Base-by-base conservation (phyloP, 257 asterid genomes). In the Plantago major region DNA sequence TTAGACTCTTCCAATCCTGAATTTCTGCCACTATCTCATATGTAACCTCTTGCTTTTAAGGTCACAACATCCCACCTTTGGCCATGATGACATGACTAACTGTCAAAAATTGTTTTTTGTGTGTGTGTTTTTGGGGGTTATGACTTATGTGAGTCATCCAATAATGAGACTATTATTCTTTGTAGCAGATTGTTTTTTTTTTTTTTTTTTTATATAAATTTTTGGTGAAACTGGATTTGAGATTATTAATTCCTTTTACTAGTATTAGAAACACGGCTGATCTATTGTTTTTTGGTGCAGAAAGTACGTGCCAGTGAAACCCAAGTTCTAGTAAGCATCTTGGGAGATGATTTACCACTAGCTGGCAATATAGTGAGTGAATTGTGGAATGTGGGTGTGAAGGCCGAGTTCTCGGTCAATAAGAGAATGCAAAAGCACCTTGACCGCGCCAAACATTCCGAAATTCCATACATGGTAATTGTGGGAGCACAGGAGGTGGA, bases 271-370 rank as follows among this genome's bases (percentile, higher is more conserved):
- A 26, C 33, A 30, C 19, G 51, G 12, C 33, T 55, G 42, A 65
- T 58, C 22, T 42, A 42, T 44, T 46, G 26, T 63, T 52, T 18
- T 9, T 30, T 22, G 8, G 75, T 26, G 58, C 78, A 85, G 97
- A 81, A 79, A 55, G 78, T 81, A 43, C 83, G 97, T 49, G 84
- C 89, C 11, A 83, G 82, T 43, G 96, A 92, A 76, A 92, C 97
- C 15, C 85, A 92, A 73, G 91, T 92, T 71, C 88, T 89, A 7
- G 91, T 89, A 18, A 83, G 97, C 91, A 69, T 92, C 68, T 73
- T 89, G 55, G 86, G 87, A 0, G 89, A 89, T 11, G 96, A 92
- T 58, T 53, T 87, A 14, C 72, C 84, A 28, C 42, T 92, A 49
- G 97, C 76, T 0, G 89, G 94, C 2, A 95, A 86, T 55, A 43